phyloP scores from a whole-genome alignment of 768 basidiomycete genomes.

The Basidioascus undulatus region DNA sequence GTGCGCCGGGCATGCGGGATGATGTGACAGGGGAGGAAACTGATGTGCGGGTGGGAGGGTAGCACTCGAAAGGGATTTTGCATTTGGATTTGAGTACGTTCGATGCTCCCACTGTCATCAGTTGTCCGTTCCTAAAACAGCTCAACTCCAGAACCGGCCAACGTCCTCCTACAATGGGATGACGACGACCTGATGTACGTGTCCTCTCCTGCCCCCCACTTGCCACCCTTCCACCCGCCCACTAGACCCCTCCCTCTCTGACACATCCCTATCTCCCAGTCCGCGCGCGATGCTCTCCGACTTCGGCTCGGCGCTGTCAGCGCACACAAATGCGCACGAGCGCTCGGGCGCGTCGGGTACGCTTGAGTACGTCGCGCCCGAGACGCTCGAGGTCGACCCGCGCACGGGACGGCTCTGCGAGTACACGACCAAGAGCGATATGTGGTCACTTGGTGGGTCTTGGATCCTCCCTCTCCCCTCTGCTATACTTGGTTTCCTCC shows the following conservation, averaged over 20 bases:
- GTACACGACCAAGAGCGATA: constrained; percentile 70
- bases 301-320: constrained; percentile 89
- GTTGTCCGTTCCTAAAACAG: too few relatives aligned
- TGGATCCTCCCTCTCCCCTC: neutral
- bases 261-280: constrained; percentile 23
- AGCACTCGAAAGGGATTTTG: constrained; percentile 34
- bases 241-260: neutral
- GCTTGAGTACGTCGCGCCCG: constrained; percentile 74
- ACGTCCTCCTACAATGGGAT: constrained; percentile 4
- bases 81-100: constrained; percentile 88
- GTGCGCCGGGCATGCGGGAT: constrained; percentile 15
- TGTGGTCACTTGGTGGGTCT: constrained; percentile 69
- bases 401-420: constrained; percentile 38
- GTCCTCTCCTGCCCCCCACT: neutral
- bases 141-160: too few relatives aligned
- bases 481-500: neutral
- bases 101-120: too few relatives aligned
- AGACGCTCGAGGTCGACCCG: constrained; percentile 44
- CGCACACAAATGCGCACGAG: constrained; percentile 35
- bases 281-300: constrained; percentile 88
- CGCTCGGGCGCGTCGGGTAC: constrained; percentile 91
- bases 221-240: neutral
- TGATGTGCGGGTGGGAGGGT: neutral
- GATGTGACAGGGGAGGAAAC: too few relatives aligned
- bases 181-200: neutral